Evolutionary conservation across 768 basidiomycete genomes (phyloP), one percentile per base, ranked within the genome.

Genomic region (Lentinus brumalis): DNA sequence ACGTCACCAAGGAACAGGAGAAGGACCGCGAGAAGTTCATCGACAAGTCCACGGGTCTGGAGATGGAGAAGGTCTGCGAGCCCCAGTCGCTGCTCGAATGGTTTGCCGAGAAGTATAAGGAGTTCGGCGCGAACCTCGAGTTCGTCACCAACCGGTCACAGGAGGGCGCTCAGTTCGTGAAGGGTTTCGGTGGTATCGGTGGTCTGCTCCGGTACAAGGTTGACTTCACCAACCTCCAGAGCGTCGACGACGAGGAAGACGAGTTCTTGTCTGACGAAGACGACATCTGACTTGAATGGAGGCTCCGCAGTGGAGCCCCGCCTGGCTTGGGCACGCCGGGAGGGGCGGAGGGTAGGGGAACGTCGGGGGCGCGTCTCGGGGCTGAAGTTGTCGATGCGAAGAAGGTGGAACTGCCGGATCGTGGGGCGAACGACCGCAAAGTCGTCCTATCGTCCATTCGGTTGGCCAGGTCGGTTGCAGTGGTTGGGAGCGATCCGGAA

Each of bases 61-160:
- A 99, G 81, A 99, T 99, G 97, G 97, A 99, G 73, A 89, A 91
- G 73, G 76, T 77, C 9, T 69, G 68, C 2, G 97, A 99, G 66
- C 88, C 97, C 1, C 85, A 91, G 70, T 81, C 91, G 51, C 83
- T 98, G 10, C 86, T 99, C 61, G 97, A 99, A 74, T 98, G 97
- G 97, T 94, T 98, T 74, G 89, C 97, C 47, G 97, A 98, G 73
- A 94, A 96, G 73, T 99, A 98, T 82, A 95, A 93, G 74, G 94
- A 96, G 44, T 98, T 98, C 71, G 97, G 96, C 63, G 93, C 96
- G 53, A 88, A 89, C 67, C 87, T 98, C 62, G 94, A 96, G 78
- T 98, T 98, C 72, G 88, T 98, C 46, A 96, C 96, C 64, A 95
- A 98, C 78, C 86, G 89, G 55, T 96, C 94, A 8, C 96, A 98